Evolutionary conservation across 1,284 basidiomycete genomes (phyloP).

Genomic region (Polyporus tsugae): DNA sequence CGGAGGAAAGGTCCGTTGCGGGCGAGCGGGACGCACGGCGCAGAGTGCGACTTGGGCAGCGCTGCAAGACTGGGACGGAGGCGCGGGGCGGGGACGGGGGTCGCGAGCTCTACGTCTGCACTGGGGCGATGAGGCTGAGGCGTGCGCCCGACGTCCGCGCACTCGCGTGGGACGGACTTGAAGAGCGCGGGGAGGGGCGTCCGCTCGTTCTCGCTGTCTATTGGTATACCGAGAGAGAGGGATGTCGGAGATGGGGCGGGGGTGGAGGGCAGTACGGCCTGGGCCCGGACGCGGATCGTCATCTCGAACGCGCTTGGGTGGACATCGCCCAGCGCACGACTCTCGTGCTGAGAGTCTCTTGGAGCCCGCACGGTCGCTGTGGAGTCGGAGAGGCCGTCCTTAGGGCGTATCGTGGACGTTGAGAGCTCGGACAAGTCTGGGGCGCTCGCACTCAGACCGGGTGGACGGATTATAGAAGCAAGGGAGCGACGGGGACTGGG

Average conservation of each 20-base stretch:
- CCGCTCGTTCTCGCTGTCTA: slow-evolving; percentile 5
- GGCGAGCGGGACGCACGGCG: background rate
- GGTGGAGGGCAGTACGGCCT: background rate
- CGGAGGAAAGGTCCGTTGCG: background rate
- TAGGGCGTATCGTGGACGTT: background rate
- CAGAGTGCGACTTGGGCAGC: background rate
- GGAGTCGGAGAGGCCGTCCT: background rate
- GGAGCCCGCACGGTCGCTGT: background rate
- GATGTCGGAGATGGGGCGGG: background rate
- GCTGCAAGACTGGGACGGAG: background rate
- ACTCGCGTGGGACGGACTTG: slow-evolving; percentile 6
- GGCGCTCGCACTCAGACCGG: background rate
- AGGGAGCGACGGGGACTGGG: background rate
- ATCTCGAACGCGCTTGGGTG: background rate
- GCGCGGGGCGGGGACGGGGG: background rate
- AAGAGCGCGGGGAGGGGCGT: slow-evolving; percentile 12
- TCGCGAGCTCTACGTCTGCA: background rate
- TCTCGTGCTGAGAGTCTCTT: background rate
- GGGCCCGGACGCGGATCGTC: background rate
- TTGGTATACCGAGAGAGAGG: background rate
- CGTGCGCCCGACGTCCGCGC: background rate
- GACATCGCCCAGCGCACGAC: too few relatives aligned
- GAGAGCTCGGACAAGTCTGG: background rate
- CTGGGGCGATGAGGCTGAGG: slow-evolving; percentile 6
- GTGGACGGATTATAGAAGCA: background rate